Conservation (phyloP, 495 filamentous ascomycete genomes). For the Penicillium psychrofluorescens region DNA sequence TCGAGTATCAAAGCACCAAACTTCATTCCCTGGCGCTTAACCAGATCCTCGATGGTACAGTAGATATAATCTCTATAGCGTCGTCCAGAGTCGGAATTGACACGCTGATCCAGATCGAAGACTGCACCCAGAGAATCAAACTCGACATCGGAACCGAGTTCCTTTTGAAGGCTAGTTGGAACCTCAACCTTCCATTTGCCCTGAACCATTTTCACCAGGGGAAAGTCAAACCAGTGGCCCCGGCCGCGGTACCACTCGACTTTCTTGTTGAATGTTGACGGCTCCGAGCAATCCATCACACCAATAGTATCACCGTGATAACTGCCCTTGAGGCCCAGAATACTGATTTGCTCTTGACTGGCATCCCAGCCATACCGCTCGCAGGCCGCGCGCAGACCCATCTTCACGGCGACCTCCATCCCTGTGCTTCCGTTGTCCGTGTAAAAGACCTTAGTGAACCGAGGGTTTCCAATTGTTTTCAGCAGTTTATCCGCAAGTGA, state of each 20-base stretch:
- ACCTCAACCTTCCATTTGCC: slow-evolving; percentile 57
- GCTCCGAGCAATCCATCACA: slow-evolving; percentile 72
- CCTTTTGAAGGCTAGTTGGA: slow-evolving; percentile 37
- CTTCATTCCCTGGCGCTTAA: slow-evolving; percentile 46
- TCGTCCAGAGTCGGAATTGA: slow-evolving; percentile 26
- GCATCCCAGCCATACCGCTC: slow-evolving; percentile 56
- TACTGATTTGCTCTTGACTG: slow-evolving; percentile 46
- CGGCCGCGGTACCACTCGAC: slow-evolving; percentile 72
- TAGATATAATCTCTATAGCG: slow-evolving; percentile 54
- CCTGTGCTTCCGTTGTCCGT: slow-evolving; percentile 76
- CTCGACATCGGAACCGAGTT: slow-evolving; percentile 35
- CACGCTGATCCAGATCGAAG: slow-evolving; percentile 52
- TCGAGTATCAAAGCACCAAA: slow-evolving; percentile 73
- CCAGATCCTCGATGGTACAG: slow-evolving; percentile 40
- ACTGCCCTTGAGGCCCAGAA: slow-evolving; percentile 65
- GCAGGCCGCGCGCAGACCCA: slow-evolving; percentile 60
- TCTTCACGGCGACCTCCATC: slow-evolving; percentile 74
- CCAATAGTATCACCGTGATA: slow-evolving; percentile 82
- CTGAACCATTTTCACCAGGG: slow-evolving; percentile 53
- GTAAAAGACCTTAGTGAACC: slow-evolving; percentile 62
- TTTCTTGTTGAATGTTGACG: slow-evolving; percentile 62
- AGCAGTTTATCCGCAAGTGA: slow-evolving; percentile 54
- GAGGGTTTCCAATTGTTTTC: slow-evolving; percentile 46
- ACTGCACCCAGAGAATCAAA: slow-evolving; percentile 48
- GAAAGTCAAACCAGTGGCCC: slow-evolving; percentile 72